Evolutionary conservation across 1,284 basidiomycete species (phyloP).

Genomic region (Tausonia pullulans): DNA sequence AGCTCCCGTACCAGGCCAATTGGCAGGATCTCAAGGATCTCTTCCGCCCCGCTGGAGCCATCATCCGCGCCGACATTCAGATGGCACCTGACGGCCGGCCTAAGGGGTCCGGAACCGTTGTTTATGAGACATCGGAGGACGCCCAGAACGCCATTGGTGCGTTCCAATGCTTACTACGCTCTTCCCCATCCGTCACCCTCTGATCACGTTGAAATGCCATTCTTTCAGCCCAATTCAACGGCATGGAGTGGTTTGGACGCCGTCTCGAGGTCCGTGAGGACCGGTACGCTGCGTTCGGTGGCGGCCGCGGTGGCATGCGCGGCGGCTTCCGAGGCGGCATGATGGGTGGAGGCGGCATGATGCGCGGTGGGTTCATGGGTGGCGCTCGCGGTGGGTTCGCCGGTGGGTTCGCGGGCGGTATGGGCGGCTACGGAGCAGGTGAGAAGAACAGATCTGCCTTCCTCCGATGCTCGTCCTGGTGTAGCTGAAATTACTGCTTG

Average conservation of each 20-base stretch:
- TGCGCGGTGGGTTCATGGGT: constrained; percentile 40
- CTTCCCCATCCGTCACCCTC: neutral
- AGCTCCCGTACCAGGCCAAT: constrained; percentile 88
- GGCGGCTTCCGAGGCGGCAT: constrained; percentile 37
- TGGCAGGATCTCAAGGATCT: constrained; percentile 99
- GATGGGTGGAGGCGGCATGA: constrained; percentile 46
- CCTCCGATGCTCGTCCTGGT: neutral
- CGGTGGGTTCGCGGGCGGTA: constrained; percentile 37
- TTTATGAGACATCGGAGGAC: constrained; percentile 82
- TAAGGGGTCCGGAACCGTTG: constrained; percentile 89
- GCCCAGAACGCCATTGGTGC: constrained; percentile 80
- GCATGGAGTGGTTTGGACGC: constrained; percentile 87
- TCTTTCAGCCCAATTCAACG: constrained; percentile 52
- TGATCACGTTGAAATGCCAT: neutral
- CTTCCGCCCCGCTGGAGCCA: constrained; percentile 86
- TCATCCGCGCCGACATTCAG: constrained; percentile 88
- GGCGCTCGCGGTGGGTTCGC: constrained; percentile 47
- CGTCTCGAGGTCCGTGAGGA: constrained; percentile 89
- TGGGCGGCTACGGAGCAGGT: neutral
- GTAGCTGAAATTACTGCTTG: neutral
- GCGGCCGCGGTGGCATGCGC: constrained; percentile 25
- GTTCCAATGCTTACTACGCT: constrained; percentile 26
- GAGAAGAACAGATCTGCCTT: neutral
- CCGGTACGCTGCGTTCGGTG: constrained; percentile 55
- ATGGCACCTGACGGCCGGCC: constrained; percentile 82